Evolutionary conservation across 805 yeast species (phyloP).

Genomic region (Starmerella vitae): DNA sequence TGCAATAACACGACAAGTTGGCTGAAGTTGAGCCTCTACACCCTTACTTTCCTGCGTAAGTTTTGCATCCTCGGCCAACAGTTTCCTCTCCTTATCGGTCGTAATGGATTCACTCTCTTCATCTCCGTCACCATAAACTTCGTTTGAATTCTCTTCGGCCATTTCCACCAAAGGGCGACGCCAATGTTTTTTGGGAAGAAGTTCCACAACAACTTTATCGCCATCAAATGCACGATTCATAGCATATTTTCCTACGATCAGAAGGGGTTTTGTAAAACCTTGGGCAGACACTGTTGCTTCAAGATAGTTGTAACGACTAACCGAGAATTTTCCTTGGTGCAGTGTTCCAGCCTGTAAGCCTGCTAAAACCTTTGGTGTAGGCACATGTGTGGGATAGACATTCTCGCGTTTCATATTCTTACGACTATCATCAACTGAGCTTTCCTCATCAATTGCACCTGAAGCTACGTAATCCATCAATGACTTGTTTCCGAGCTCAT

Average conservation of each 20-base stretch:
- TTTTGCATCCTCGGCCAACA: slow-evolving; percentile 66
- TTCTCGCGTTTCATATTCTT: slow-evolving; percentile 34
- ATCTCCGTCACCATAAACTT: slow-evolving; percentile 36
- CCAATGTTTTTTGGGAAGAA: slow-evolving; percentile 79
- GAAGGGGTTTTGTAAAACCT: slow-evolving; percentile 65
- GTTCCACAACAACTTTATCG: slow-evolving; percentile 80
- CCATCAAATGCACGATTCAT: slow-evolving; percentile 86
- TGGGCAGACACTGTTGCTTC: slow-evolving; percentile 71
- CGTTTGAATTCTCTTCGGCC: slow-evolving; percentile 57
- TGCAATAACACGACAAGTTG: slow-evolving; percentile 90
- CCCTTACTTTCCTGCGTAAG: slow-evolving; percentile 26
- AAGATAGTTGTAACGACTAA: slow-evolving; percentile 73
- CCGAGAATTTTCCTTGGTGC: slow-evolving; percentile 69
- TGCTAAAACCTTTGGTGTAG: slow-evolving; percentile 73
- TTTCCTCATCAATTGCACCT: slow-evolving; percentile 55
- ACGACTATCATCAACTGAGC: slow-evolving; percentile 15
- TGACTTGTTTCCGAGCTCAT: slow-evolving; percentile 46
- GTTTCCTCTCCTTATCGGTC: slow-evolving; percentile 56
- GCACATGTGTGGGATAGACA: slow-evolving; percentile 61
- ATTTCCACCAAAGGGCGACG: slow-evolving; percentile 68
- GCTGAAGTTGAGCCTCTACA: slow-evolving; percentile 43
- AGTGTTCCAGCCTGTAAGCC: slow-evolving; percentile 79
- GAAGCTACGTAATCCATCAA: slow-evolving; percentile 40
- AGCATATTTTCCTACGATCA: slow-evolving; percentile 69
- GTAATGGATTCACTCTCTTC: slow-evolving; percentile 39